phyloP scores from a whole-genome alignment of 805 yeast species.

The Schizosaccharomyces lindneri region DNA sequence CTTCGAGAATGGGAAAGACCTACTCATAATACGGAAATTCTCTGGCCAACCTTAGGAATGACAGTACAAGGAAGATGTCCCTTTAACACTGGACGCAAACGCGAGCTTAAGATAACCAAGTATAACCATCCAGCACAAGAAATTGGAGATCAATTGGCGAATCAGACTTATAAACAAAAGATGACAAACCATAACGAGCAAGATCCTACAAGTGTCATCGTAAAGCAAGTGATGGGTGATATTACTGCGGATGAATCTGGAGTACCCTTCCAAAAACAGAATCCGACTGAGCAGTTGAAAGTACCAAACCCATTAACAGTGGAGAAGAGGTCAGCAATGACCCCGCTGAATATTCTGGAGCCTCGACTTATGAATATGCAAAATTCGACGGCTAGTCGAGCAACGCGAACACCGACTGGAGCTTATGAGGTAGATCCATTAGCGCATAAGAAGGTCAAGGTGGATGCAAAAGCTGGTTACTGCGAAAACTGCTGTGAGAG shows the following conservation, averaged over 20 bases:
- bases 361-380: background rate
- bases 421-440: background rate
- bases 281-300: background rate
- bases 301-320: background rate
- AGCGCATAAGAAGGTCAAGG: background rate
- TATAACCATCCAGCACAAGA: background rate
- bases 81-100: background rate
- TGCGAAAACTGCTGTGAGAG: conserved; percentile 6
- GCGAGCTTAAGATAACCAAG: background rate
- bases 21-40: background rate
- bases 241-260: background rate
- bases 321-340: background rate
- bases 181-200: background rate
- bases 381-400: background rate
- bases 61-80: conserved; percentile 1
- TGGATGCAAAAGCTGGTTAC: conserved; percentile 2
- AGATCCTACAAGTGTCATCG: background rate
- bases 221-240: background rate
- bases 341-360: background rate
- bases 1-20: conserved; percentile 53
- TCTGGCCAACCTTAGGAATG: background rate
- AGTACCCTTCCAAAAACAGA: background rate
- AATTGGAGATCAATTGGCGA: background rate
- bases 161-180: background rate
- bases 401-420: background rate